phyloP scores from a whole-genome alignment of 2,329 filamentous ascomycete species.

The Chrysoporthe puriensis region DNA sequence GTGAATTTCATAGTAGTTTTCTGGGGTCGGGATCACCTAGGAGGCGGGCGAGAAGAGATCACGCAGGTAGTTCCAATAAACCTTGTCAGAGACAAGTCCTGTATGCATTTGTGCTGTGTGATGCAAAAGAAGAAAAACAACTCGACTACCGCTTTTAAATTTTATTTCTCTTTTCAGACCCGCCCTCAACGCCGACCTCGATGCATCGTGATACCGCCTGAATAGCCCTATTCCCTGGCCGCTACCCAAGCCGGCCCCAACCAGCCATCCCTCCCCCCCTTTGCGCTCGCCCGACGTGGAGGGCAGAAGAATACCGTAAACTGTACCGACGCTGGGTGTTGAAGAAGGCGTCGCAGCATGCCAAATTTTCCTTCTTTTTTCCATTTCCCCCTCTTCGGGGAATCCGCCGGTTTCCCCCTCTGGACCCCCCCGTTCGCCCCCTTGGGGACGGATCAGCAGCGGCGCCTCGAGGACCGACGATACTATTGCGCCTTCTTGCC shows the following conservation, averaged over 20 bases:
- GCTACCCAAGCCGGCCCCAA: background rate
- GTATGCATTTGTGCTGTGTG: background rate
- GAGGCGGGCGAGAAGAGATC: no score
- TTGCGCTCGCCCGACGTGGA: background rate
- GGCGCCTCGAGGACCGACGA: background rate
- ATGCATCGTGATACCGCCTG: background rate
- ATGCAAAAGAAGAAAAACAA: background rate
- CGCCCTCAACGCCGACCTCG: background rate
- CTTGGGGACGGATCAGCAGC: background rate
- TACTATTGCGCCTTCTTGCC: conserved; percentile 36
- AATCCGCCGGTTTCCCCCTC: no score
- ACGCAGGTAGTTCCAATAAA: background rate
- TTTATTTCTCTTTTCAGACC: background rate
- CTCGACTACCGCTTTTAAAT: background rate
- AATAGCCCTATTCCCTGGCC: background rate
- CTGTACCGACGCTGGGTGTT: background rate
- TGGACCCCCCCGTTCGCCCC: background rate
- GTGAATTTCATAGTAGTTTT: no score
- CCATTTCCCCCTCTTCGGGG: no score
- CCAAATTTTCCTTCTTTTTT: no score
- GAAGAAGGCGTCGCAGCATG: background rate
- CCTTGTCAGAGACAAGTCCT: background rate
- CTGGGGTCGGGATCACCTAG: no score
- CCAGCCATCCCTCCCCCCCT: background rate
- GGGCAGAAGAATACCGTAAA: background rate